A percentile compares a stretch with the other conserved stretches of the same genome.
Conservation (phyloP, 2,329 filamentous ascomycete species). For the Ramularia collo-cygni region DNA sequence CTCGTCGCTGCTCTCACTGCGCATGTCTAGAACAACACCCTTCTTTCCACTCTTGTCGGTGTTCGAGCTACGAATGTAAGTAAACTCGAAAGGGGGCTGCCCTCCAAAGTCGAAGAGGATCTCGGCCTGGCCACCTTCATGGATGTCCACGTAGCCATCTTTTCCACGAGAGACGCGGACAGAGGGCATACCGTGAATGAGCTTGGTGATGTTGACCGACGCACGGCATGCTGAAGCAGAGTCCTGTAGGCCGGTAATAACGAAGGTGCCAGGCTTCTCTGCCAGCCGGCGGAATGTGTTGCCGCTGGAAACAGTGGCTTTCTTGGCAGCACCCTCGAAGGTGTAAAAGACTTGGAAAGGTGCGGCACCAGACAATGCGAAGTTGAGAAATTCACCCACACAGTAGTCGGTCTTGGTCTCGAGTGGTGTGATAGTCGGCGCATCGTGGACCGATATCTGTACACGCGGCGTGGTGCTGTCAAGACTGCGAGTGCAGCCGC, state of each 20-base stretch:
- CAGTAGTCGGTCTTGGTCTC: conserved; percentile 85
- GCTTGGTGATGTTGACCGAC: conserved; percentile 67
- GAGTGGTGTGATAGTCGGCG: conserved; percentile 81
- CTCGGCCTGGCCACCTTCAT: conserved; percentile 90
- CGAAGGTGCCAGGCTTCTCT: conserved; percentile 82
- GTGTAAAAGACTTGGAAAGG: conserved; percentile 92
- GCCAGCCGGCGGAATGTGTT: conserved; percentile 90
- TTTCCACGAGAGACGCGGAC: conserved; percentile 83
- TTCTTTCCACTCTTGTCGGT: conserved; percentile 65
- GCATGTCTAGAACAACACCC: conserved; percentile 77
- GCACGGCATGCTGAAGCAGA: conserved; percentile 83
- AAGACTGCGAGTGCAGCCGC: conserved; percentile 75
- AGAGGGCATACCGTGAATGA: conserved; percentile 85
- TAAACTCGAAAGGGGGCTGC: conserved; percentile 94
- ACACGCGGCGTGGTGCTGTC: conserved; percentile 63
- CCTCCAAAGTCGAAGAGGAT: conserved; percentile 94
- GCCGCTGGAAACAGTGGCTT: conserved; percentile 63
- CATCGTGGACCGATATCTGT: conserved; percentile 86
- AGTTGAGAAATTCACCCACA: conserved; percentile 89
- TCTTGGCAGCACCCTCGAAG: conserved; percentile 71
- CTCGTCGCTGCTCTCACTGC: conserved; percentile 78
- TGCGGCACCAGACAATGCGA: conserved; percentile 80
- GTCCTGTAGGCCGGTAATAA: conserved; percentile 80
- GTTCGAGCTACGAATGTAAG: conserved; percentile 87
- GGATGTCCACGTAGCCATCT: conserved; percentile 80